These are phyloP conservation scores for Vigna mungo DNA, from an alignment of 306 rosid genomes.

Conservation along the genomic window DNA sequence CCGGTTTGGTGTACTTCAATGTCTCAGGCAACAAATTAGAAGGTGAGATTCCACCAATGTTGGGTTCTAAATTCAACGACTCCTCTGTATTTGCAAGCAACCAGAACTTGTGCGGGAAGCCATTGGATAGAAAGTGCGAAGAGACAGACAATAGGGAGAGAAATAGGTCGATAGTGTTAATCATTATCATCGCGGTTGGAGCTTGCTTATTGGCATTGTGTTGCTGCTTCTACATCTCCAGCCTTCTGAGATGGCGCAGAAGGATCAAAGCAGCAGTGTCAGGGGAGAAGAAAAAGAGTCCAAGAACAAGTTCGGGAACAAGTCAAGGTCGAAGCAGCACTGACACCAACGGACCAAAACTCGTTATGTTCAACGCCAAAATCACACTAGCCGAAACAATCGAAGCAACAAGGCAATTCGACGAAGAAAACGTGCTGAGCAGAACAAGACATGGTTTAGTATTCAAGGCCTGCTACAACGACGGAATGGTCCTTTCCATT, in stretches of 20 bases:
- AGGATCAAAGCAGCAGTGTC: conserved; percentile 17
- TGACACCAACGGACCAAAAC: conserved; percentile 10
- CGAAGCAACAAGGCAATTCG: conserved; percentile 18
- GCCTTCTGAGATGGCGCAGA: conserved; percentile 14
- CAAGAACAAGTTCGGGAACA: conserved; percentile 8
- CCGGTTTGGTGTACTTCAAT: conserved; percentile 1
- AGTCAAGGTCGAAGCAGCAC: conserved; percentile 15
- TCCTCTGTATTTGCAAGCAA: conserved; percentile 2
- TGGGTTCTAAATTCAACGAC: conserved; percentile 17
- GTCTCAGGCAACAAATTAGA: conserved; percentile 6
- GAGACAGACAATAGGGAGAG: background rate
- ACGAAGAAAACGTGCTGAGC: conserved; percentile 15
- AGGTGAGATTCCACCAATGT: conserved; percentile 11
- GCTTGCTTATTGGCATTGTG: conserved; percentile 1
- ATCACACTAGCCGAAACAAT: conserved; percentile 20
- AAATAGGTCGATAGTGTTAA: conserved; percentile 6
- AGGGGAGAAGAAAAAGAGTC: conserved; percentile 21
- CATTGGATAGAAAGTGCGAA: background rate
- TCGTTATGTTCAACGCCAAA: conserved; percentile 21
- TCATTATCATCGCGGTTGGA: conserved; percentile 1
- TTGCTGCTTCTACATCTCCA: conserved; percentile 23
- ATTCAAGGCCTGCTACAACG: conserved; percentile 25
- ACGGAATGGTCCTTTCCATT: conserved; percentile 16
- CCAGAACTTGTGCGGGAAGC: conserved; percentile 12
- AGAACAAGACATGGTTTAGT: conserved; percentile 12